Evolutionary conservation across 768 basidiomycete species (phyloP).

Genomic region (Pulveroboletus frians): DNA sequence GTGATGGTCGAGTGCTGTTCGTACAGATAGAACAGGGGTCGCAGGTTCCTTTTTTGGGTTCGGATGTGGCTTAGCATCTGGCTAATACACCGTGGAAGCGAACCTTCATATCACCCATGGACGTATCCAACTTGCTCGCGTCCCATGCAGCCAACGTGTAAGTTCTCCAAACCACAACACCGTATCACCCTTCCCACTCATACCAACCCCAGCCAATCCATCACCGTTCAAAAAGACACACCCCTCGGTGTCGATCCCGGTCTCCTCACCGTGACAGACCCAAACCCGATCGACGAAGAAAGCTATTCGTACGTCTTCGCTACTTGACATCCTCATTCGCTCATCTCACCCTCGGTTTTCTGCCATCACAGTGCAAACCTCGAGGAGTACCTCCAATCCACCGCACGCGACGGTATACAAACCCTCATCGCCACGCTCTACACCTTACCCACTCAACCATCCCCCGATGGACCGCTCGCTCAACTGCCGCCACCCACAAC

Average conservation of each 20-base stretch:
- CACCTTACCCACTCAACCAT: constrained; percentile 68
- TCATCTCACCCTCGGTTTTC: not conserved
- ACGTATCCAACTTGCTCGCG: constrained; percentile 49
- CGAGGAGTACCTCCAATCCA: constrained; percentile 73
- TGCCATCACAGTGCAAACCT: constrained; percentile 53
- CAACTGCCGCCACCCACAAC: constrained; percentile 75
- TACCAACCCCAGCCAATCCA: constrained; percentile 49
- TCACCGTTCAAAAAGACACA: constrained; percentile 71
- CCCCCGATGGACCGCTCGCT: constrained; percentile 78
- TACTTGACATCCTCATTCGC: not conserved
- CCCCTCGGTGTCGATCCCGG: constrained; percentile 80
- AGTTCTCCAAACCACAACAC: constrained; percentile 17
- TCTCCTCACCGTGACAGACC: constrained; percentile 80
- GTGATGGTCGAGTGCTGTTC: too few species aligned
- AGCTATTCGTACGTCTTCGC: constrained; percentile 63
- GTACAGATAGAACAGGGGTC: too few species aligned
- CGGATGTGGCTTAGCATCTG: not conserved
- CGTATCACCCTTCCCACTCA: not conserved
- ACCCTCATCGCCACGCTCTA: constrained; percentile 76
- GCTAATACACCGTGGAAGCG: too few species aligned
- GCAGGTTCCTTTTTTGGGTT: constrained; percentile 3
- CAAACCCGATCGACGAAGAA: constrained; percentile 79
- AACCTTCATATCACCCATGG: constrained; percentile 1
- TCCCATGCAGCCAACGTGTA: constrained; percentile 70
- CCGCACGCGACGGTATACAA: constrained; percentile 81